Percentiles rank a stretch among this genome's conserved stretches.
Conservation (phyloP, 2,329 filamentous ascomycete genomes). For the Cercospora sojina region DNA sequence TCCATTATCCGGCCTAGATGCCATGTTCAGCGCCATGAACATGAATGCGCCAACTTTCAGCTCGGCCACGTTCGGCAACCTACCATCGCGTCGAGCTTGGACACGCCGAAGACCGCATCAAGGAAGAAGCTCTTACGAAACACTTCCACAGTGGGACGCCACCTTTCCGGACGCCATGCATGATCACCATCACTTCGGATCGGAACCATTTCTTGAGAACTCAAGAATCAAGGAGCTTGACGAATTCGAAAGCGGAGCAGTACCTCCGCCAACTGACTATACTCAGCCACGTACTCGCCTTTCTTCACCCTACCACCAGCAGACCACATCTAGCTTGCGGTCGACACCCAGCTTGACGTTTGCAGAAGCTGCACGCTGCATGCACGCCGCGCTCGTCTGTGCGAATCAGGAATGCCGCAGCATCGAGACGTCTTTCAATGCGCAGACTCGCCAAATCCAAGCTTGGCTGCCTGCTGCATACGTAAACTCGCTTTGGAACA, state of each 20-base stretch:
- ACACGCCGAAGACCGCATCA: slow-evolving; percentile 6
- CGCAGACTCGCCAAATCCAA: slow-evolving; percentile 10
- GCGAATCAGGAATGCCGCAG: slow-evolving; percentile 19
- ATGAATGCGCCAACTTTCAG: slow-evolving; percentile 8
- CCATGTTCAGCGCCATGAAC: slow-evolving; percentile 16
- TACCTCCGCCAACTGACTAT: not conserved
- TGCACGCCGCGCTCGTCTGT: slow-evolving; percentile 20
- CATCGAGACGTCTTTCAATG: slow-evolving; percentile 18
- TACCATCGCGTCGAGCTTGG: slow-evolving; percentile 3
- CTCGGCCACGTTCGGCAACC: not conserved
- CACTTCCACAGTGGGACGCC: not conserved
- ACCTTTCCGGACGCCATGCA: slow-evolving; percentile 11
- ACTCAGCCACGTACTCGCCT: not conserved
- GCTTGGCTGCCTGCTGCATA: slow-evolving; percentile 19
- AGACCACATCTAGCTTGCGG: not conserved
- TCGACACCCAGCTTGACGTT: slow-evolving; percentile 10
- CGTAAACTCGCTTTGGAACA: slow-evolving; percentile 20
- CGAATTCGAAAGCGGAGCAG: slow-evolving; percentile 9
- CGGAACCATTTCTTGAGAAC: slow-evolving; percentile 1
- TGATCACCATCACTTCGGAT: slow-evolving; percentile 10
- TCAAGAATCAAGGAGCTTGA: slow-evolving; percentile 16
- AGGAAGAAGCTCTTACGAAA: not conserved
- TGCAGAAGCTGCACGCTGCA: slow-evolving; percentile 18
- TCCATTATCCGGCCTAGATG: slow-evolving; percentile 4
- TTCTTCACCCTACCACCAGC: not conserved